Percentiles rank a stretch among this genome's conserved stretches.
Conservation (phyloP, 2,329 filamentous ascomycete genomes). For the Gnomoniopsis smithogilvyi region DNA sequence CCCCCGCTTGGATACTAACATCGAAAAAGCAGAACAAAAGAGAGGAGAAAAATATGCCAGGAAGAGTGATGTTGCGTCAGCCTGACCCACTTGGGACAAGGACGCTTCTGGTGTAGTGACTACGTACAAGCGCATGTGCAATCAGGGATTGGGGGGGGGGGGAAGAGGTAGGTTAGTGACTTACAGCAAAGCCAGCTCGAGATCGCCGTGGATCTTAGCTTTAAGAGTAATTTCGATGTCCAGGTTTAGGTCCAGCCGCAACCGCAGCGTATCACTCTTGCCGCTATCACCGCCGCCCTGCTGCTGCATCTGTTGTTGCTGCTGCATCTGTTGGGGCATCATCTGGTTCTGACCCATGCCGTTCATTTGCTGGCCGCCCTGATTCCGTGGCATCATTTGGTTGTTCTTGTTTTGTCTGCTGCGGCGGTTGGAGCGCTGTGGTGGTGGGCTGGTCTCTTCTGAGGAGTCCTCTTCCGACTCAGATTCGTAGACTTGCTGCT, state of each 20-base stretch:
- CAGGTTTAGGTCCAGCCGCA: constrained; percentile 75
- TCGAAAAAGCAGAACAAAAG: not conserved
- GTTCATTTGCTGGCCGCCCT: constrained; percentile 35
- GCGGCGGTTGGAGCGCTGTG: constrained; percentile 24
- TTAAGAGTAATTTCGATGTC: constrained; percentile 84
- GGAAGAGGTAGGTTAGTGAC: constrained; percentile 24
- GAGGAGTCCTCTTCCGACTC: constrained; percentile 32
- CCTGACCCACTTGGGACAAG: constrained; percentile 1
- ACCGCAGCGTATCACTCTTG: constrained; percentile 64
- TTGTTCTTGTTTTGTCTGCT: constrained; percentile 23
- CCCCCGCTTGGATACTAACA: not conserved
- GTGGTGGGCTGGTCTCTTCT: constrained; percentile 24
- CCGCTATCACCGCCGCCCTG: constrained; percentile 31
- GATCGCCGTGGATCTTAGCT: constrained; percentile 79
- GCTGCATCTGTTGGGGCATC: constrained; percentile 12
- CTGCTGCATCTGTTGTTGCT: constrained; percentile 5
- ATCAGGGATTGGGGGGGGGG: not conserved
- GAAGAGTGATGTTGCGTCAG: not conserved
- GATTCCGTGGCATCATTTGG: constrained; percentile 28
- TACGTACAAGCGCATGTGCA: not conserved
- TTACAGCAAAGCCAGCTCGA: constrained; percentile 69
- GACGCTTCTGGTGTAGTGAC: constrained; percentile 1
- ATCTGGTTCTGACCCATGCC: constrained; percentile 33
- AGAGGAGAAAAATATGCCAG: not conserved
- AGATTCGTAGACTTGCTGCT: constrained; percentile 30